phyloP scores from a whole-genome alignment of 148 eudicot genomes.

The Rhododendron williamsianum region DNA sequence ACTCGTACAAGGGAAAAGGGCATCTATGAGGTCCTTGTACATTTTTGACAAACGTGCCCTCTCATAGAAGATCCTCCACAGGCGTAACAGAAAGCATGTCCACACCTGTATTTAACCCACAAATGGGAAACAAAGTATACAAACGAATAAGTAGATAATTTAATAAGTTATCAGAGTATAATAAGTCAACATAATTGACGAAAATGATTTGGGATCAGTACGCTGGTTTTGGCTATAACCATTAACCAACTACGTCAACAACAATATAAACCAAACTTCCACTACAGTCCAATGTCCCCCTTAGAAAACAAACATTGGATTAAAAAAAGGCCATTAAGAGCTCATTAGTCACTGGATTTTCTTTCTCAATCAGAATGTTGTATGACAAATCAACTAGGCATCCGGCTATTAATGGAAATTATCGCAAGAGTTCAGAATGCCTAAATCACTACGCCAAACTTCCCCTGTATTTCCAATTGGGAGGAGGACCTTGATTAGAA shows the following conservation, averaged over 20 bases:
- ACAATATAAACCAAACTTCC: background rate
- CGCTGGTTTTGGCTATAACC: background rate
- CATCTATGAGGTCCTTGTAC: background rate
- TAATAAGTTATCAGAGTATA: background rate
- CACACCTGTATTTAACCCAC: slow-evolving; percentile 37
- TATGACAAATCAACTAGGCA: background rate
- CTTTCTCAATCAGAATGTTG: background rate
- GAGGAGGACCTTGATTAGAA: background rate
- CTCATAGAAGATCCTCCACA: background rate
- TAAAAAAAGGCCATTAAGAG: background rate
- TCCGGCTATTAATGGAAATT: background rate
- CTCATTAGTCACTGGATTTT: background rate
- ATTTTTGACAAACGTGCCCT: background rate
- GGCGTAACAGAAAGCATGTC: slow-evolving; percentile 32
- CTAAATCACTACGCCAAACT: background rate
- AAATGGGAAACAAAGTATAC: background rate
- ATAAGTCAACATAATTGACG: background rate
- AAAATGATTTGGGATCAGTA: background rate
- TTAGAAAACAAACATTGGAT: background rate
- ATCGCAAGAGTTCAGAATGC: background rate
- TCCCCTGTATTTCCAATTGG: background rate
- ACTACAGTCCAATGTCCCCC: background rate
- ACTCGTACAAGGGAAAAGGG: background rate
- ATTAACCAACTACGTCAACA: background rate
- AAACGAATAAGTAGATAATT: background rate